Percentiles rank a stretch among this genome's conserved stretches.
Conservation (phyloP, 2,329 filamentous ascomycete species). For the Apiospora koreana region DNA sequence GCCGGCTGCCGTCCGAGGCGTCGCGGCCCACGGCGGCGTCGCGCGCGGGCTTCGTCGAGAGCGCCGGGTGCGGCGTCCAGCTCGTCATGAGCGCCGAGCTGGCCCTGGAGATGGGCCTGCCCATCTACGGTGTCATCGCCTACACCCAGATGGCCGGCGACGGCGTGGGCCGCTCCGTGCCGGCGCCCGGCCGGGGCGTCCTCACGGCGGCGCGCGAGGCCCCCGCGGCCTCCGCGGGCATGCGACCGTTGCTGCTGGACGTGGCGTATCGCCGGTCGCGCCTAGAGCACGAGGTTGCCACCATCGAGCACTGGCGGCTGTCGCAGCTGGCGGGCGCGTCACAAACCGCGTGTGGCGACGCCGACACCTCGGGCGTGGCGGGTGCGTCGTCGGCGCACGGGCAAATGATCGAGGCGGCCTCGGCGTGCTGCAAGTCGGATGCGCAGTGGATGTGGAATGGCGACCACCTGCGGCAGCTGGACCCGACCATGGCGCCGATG, state of each 20-base stretch:
- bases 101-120: constrained; percentile 96
- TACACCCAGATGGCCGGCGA: constrained; percentile 95
- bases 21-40: constrained; percentile 55
- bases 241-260: constrained; percentile 79
- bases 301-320: constrained; percentile 95
- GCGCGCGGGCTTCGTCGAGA: constrained; percentile 92
- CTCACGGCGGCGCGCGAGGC: constrained; percentile 93
- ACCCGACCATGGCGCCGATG: constrained; percentile 83
- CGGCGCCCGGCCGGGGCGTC: constrained; percentile 94
- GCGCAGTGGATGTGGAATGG: background rate
- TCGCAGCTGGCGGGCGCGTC: constrained; percentile 55
- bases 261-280: constrained; percentile 97
- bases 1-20: constrained; percentile 95
- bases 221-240: constrained; percentile 62
- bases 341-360: constrained; percentile 55
- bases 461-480: background rate
- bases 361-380: no score
- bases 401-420: background rate
- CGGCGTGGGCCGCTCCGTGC: constrained; percentile 97
- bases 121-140: constrained; percentile 92
- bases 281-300: constrained; percentile 88
- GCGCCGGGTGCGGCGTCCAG: constrained; percentile 96
- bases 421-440: background rate
- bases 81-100: constrained; percentile 97
- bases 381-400: constrained; percentile 56